These are phyloP conservation scores for Falciphora oryzae DNA, from an alignment of 2,329 filamentous ascomycete genomes.

Conservation along the genomic window DNA sequence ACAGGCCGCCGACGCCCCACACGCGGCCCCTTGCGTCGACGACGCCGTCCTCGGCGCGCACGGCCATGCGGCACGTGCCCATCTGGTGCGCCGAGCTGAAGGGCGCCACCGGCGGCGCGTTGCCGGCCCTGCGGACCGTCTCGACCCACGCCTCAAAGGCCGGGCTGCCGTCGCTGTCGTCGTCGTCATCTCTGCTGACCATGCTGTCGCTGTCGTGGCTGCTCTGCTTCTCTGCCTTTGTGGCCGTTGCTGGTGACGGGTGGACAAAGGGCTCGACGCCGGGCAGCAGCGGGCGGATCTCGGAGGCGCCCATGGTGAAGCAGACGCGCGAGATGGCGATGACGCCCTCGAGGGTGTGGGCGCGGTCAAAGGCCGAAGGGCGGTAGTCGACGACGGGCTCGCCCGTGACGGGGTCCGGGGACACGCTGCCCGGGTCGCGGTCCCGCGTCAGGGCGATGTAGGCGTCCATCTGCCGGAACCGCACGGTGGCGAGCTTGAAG, in stretches of 20 bases:
- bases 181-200: slow-evolving; percentile 15
- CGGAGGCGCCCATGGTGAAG: slow-evolving; percentile 72
- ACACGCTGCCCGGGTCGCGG: slow-evolving; percentile 68
- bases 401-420: slow-evolving; percentile 63
- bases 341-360: slow-evolving; percentile 65
- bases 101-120: slow-evolving; percentile 42
- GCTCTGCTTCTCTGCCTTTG: background rate
- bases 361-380: slow-evolving; percentile 64
- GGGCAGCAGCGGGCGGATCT: slow-evolving; percentile 64
- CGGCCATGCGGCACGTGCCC: slow-evolving; percentile 67
- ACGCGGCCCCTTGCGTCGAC: slow-evolving; percentile 54
- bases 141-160: slow-evolving; percentile 58
- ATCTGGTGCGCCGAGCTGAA: slow-evolving; percentile 76
- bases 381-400: slow-evolving; percentile 63
- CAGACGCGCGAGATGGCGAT: slow-evolving; percentile 69
- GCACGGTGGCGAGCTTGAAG: slow-evolving; percentile 65
- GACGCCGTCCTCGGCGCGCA: slow-evolving; percentile 38
- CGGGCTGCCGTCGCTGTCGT: slow-evolving; percentile 39
- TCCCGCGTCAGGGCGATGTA: slow-evolving; percentile 75
- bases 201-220: background rate
- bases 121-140: slow-evolving; percentile 41
- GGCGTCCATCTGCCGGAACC: slow-evolving; percentile 61
- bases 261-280: slow-evolving; percentile 58
- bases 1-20: slow-evolving; percentile 61
- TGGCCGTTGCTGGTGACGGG: slow-evolving; percentile 17